These are phyloP conservation scores for Camellia granthamiana DNA, from an alignment of 148 eudicot genomes.

Conservation along the genomic window DNA sequence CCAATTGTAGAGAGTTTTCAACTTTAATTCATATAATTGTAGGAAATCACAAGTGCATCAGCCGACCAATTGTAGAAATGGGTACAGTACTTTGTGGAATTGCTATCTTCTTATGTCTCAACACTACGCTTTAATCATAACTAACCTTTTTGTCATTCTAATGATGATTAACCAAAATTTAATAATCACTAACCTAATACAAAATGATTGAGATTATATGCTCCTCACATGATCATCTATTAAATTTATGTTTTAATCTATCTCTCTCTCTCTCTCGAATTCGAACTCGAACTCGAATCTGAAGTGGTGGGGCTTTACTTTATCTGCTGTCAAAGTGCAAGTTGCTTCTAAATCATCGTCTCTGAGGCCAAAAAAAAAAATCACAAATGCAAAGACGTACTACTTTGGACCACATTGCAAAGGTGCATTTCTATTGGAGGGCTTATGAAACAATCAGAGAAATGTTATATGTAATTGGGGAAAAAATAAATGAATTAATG, in stretches of 20 bases:
- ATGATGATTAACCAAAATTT: conserved; percentile 19
- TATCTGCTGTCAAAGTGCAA: conserved; percentile 10
- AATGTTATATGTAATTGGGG: too few species aligned
- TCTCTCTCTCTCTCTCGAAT: conserved; percentile 5
- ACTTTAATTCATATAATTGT: background rate
- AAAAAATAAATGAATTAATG: too few species aligned
- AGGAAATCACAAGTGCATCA: conserved; percentile 6
- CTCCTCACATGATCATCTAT: conserved; percentile 26
- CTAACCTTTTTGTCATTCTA: conserved; percentile 6
- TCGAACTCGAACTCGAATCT: background rate
- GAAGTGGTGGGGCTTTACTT: conserved; percentile 22
- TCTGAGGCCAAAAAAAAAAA: background rate
- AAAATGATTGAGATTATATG: conserved; percentile 28
- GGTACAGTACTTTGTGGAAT: background rate
- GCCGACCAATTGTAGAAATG: background rate
- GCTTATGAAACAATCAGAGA: too few species aligned
- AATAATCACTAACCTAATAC: conserved; percentile 16
- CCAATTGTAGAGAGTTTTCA: background rate
- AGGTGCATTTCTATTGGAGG: conserved; percentile 6
- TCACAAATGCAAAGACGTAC: background rate
- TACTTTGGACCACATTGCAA: conserved; percentile 20
- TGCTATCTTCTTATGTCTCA: too few species aligned
- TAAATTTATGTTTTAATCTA: background rate
- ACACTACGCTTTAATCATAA: too few species aligned
- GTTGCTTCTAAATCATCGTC: conserved; percentile 17